Evolutionary conservation across 2,329 filamentous ascomycete species (phyloP).

Genomic region (Aureobasidium vineae): DNA sequence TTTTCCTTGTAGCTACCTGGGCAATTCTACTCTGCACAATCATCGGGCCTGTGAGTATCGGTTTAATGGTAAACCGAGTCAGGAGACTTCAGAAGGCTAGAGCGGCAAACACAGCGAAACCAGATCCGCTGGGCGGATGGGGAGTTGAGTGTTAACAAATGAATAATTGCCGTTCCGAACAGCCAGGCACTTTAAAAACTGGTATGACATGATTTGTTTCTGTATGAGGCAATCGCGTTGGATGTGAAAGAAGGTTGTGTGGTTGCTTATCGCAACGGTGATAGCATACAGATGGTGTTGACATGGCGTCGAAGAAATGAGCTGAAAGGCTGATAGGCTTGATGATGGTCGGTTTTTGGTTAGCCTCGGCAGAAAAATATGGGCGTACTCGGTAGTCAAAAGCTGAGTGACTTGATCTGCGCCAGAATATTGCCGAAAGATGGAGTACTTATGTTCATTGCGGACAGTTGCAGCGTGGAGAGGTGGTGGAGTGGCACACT

Average conservation of each 20-base stretch:
- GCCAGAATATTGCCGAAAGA: not conserved
- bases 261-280: conserved; percentile 25
- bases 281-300: conserved; percentile 14
- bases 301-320: conserved; percentile 14
- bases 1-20: conserved; percentile 57
- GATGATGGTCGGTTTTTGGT: not conserved
- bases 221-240: not conserved
- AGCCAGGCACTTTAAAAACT: not conserved
- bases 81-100: conserved; percentile 43
- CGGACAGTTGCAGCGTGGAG: not conserved
- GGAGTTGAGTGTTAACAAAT: conserved; percentile 36
- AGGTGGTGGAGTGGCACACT: not conserved
- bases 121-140: conserved; percentile 48
- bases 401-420: not conserved
- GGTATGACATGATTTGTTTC: not conserved
- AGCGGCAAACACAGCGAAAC: conserved; percentile 30
- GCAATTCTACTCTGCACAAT: conserved; percentile 58
- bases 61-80: conserved; percentile 50
- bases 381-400: not conserved
- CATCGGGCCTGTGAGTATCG: conserved; percentile 55
- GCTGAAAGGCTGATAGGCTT: not conserved
- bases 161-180: not conserved
- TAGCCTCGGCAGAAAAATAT: not conserved
- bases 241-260: not conserved
- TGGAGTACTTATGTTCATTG: not conserved